Evolutionary conservation across 1,284 basidiomycete genomes (phyloP).

Genomic region (Trametes hirsuta): DNA sequence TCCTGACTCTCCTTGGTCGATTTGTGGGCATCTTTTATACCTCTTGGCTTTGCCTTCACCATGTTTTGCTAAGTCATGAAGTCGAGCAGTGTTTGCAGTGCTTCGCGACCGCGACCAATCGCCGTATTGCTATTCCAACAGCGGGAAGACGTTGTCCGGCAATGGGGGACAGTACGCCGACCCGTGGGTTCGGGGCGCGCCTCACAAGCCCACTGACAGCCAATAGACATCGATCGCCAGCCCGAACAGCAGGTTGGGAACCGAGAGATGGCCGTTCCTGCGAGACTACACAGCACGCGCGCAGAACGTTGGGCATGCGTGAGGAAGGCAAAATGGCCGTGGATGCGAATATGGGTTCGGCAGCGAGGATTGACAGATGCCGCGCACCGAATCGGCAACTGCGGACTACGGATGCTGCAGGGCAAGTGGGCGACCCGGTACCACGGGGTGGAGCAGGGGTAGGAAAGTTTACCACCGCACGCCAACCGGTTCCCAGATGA

Average conservation of each 20-base stretch:
- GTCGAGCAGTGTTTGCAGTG: background rate
- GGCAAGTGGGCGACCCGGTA: background rate
- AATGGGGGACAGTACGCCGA: background rate
- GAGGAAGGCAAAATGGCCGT: constrained; percentile 11
- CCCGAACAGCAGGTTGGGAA: background rate
- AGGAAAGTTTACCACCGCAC: background rate
- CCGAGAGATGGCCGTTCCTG: background rate
- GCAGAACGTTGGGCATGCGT: background rate
- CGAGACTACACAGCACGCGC: background rate
- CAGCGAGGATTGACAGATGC: background rate
- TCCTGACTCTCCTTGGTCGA: constrained; percentile 1
- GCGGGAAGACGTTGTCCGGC: background rate
- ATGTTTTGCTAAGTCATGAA: background rate
- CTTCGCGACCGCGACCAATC: constrained; percentile 9
- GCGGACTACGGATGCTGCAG: background rate
- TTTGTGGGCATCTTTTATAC: constrained; percentile 6
- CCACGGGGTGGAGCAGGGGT: constrained; percentile 2
- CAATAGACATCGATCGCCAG: background rate
- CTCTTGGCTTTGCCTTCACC: background rate
- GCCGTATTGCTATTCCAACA: background rate
- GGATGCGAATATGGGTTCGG: background rate
- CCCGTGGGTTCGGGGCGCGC: constrained; percentile 4
- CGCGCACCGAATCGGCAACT: background rate
- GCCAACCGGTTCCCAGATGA: background rate
- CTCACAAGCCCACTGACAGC: background rate